A percentile compares a stretch with the other conserved stretches of the same genome.
These are phyloP conservation scores for Yamadazyma songkhlaensis DNA, from an alignment of 1,139 yeast genomes.

Conservation along the genomic window DNA sequence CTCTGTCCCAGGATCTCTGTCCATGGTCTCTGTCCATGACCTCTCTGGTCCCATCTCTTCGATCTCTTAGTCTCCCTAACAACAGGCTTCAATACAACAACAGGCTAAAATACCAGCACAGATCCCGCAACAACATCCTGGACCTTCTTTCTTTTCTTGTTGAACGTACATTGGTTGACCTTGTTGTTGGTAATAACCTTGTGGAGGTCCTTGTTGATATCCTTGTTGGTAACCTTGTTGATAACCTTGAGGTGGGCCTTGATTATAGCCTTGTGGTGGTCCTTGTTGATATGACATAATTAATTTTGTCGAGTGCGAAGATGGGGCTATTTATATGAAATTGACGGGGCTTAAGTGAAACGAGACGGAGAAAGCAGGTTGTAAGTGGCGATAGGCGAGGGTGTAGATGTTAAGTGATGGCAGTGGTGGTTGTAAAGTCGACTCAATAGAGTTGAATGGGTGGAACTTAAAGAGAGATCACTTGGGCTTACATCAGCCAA, in stretches of 20 bases:
- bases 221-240: slow-evolving; percentile 2
- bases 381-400: too few relatives aligned
- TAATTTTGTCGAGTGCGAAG: not conserved
- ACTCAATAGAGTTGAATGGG: too few relatives aligned
- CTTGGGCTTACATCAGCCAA: too few relatives aligned
- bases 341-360: not conserved
- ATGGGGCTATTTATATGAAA: not conserved
- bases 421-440: too few relatives aligned
- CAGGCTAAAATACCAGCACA: not conserved
- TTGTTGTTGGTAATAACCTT: slow-evolving; percentile 1
- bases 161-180: slow-evolving; percentile 2
- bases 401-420: too few relatives aligned
- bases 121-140: slow-evolving; percentile 6
- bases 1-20: too few relatives aligned
- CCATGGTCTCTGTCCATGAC: too few relatives aligned
- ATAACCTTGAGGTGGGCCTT: not conserved
- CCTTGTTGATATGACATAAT: slow-evolving; percentile 1
- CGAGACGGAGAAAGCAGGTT: not conserved
- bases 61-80: not conserved
- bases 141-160: slow-evolving; percentile 1
- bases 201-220: not conserved
- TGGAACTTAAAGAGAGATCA: too few relatives aligned
- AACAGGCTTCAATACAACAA: slow-evolving; percentile 2
- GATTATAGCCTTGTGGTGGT: not conserved
- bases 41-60: too few relatives aligned